These are phyloP conservation scores for Bimuria novae-zelandiae DNA, from an alignment of 2,329 filamentous ascomycete genomes.

Conservation along the genomic window DNA sequence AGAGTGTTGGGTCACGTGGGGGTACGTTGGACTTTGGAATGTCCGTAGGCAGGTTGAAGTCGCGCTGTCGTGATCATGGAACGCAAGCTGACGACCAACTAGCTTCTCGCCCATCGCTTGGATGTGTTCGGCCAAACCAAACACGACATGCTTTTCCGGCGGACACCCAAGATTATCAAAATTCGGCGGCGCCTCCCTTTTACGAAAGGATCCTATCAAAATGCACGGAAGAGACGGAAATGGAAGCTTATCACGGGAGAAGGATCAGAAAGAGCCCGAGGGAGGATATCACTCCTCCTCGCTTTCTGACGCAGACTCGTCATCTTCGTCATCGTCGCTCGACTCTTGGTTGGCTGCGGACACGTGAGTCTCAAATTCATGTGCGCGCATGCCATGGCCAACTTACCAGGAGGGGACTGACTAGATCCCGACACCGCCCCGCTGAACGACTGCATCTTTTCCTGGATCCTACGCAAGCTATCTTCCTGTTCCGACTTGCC, in stretches of 20 bases:
- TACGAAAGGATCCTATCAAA: background rate
- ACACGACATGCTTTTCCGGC: background rate
- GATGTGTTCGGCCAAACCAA: background rate
- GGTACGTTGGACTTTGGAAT: background rate
- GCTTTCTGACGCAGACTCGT: conserved; percentile 56
- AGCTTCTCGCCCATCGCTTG: background rate
- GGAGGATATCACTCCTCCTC: conserved; percentile 47
- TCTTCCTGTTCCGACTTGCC: conserved; percentile 72
- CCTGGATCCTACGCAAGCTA: conserved; percentile 66
- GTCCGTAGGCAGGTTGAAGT: background rate
- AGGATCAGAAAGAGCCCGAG: background rate
- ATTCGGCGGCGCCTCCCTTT: background rate
- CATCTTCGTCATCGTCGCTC: conserved; percentile 56
- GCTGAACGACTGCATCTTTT: conserved; percentile 55
- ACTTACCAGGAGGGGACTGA: conserved; percentile 50
- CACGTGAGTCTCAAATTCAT: conserved; percentile 1
- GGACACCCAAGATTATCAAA: background rate
- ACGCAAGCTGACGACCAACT: conserved; percentile 1
- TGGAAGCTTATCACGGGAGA: conserved; percentile 5
- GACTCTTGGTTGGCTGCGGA: conserved; percentile 47
- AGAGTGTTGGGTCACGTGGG: background rate
- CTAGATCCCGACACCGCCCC: conserved; percentile 50
- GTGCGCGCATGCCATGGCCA: conserved; percentile 12
- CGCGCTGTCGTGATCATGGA: background rate
- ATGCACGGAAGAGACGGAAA: background rate